Conservation (phyloP, 2,329 filamentous ascomycete genomes). For the Pseudocercospora fijiensis region DNA sequence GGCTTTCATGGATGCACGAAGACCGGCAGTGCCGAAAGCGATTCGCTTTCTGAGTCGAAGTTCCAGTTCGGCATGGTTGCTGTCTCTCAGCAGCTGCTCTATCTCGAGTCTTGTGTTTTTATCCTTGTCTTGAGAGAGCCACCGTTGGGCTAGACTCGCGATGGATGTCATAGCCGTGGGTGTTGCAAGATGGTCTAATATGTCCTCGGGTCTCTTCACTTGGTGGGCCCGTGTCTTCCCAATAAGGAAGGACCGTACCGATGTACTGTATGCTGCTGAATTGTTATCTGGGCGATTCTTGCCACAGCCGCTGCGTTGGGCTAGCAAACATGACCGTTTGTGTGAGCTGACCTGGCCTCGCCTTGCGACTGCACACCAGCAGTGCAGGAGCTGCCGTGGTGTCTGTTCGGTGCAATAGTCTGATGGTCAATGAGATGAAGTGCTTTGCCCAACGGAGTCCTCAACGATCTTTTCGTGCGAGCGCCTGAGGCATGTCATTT, state of each 20-base stretch:
- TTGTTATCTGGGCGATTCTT: constrained; percentile 7
- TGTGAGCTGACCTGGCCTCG: neutral
- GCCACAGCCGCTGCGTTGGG: neutral
- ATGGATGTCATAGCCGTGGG: constrained; percentile 12
- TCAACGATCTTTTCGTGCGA: neutral
- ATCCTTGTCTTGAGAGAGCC: constrained; percentile 61
- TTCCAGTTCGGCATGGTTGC: constrained; percentile 52
- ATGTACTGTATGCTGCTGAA: neutral
- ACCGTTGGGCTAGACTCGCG: constrained; percentile 50
- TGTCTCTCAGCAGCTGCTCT: constrained; percentile 47
- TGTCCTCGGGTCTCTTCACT: neutral
- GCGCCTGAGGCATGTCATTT: neutral
- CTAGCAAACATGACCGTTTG: neutral
- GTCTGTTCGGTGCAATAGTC: neutral
- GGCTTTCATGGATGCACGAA: constrained; percentile 64
- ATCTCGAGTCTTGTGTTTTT: constrained; percentile 56
- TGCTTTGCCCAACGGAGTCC: neutral
- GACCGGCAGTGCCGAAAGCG: constrained; percentile 62
- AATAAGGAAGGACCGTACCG: neutral
- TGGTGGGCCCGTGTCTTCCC: neutral
- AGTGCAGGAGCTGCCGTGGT: neutral
- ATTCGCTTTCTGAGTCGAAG: constrained; percentile 56
- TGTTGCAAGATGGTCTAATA: neutral
- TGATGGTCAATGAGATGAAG: neutral
- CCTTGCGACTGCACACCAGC: neutral